Evolutionary conservation across 257 asterid genomes (phyloP).

Genomic region (Primulina tabacum): DNA sequence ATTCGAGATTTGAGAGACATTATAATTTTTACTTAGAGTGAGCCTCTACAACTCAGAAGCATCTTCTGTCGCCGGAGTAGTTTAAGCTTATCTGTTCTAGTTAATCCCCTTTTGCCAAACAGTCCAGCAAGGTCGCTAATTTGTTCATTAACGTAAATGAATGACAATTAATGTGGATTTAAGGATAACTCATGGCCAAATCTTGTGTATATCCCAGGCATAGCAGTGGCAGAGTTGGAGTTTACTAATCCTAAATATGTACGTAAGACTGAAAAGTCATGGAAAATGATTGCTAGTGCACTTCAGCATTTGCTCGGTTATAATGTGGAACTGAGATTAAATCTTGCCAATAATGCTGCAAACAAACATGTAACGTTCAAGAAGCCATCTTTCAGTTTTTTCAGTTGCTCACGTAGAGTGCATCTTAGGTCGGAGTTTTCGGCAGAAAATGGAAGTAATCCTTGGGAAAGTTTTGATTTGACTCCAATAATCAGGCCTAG

Average conservation of each 20-base stretch:
- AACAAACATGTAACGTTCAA: slow-evolving; percentile 32
- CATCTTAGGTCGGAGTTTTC: slow-evolving; percentile 41
- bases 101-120: no score
- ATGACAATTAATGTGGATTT: neutral
- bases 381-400: slow-evolving; percentile 47
- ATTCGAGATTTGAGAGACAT: neutral
- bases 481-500: slow-evolving; percentile 30
- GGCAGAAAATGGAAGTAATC: slow-evolving; percentile 43
- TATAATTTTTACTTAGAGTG: neutral
- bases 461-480: slow-evolving; percentile 39
- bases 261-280: slow-evolving; percentile 71
- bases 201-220: slow-evolving; percentile 37
- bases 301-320: slow-evolving; percentile 67
- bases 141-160: neutral
- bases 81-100: no score
- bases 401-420: slow-evolving; percentile 62
- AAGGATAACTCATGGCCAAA: neutral
- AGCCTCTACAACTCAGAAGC: neutral
- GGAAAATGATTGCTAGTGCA: slow-evolving; percentile 80
- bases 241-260: slow-evolving; percentile 59
- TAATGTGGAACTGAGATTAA: slow-evolving; percentile 73
- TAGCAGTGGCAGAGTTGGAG: slow-evolving; percentile 74
- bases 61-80: no score
- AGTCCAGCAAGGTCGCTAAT: neutral
- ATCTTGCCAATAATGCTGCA: slow-evolving; percentile 29